phyloP scores from a whole-genome alignment of 73 alveolate genomes.

The Tetrahymena elliotti region DNA sequence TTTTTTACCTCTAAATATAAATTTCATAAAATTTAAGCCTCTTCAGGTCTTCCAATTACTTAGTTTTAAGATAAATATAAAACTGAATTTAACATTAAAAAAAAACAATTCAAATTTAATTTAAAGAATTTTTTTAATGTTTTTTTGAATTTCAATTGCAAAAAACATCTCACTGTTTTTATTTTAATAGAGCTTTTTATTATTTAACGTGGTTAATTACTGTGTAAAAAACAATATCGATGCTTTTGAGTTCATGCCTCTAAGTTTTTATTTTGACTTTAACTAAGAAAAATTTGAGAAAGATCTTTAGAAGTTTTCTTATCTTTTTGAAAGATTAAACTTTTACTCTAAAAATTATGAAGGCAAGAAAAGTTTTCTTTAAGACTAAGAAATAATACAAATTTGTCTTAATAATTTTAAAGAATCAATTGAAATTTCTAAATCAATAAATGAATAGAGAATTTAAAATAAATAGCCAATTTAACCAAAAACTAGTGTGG shows the following conservation, averaged over 20 bases:
- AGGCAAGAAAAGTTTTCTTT: background rate
- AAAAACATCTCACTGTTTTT: slow-evolving; percentile 53
- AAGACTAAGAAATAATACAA: background rate
- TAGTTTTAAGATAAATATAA: no score
- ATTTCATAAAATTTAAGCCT: no score
- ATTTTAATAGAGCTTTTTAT: slow-evolving; percentile 56
- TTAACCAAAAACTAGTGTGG: background rate
- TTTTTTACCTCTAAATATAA: background rate
- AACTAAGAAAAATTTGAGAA: slow-evolving; percentile 39
- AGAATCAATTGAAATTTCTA: background rate
- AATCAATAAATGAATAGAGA: background rate
- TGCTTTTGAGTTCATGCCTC: slow-evolving; percentile 78
- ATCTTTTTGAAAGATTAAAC: slow-evolving; percentile 3
- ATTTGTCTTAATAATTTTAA: background rate
- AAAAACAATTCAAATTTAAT: no score
- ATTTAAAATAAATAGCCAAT: background rate
- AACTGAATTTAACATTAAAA: no score
- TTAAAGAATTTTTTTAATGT: no score
- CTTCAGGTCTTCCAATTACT: no score
- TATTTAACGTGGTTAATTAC: slow-evolving; percentile 54
- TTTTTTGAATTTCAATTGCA: no score
- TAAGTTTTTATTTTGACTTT: slow-evolving; percentile 63
- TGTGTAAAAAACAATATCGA: slow-evolving; percentile 55
- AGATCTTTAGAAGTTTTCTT: slow-evolving; percentile 20
- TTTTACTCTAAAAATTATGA: background rate